Base-by-base conservation (phyloP, 2,329 filamentous ascomycete genomes). In the Biscogniauxia sp. region DNA sequence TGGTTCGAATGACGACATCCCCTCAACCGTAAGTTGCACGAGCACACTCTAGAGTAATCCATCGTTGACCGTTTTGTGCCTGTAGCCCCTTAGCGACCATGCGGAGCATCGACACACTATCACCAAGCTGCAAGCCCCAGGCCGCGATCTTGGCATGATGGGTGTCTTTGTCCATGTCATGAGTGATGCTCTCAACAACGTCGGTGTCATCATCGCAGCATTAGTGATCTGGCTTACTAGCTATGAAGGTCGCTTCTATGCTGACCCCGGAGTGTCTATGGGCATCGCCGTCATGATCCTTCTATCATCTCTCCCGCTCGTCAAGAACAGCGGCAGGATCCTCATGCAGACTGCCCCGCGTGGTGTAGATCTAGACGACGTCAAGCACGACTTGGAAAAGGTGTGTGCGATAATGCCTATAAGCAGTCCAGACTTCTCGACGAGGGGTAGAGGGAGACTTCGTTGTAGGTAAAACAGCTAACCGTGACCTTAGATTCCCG, bases 241-340 rank as follows among this genome's bases (percentile, higher is more conserved):
- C 28, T 85, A 82, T 28, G 77, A 83, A 0, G 78, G 74, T 3
- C 80, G 88, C 37, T 91, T 83, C 76, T 93, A 92, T 66, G 88
- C 87, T 5, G 90, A 93, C 69, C 90, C 90, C 0, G 87, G 81
- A 3, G 82, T 88, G 37, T 85, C 88, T 60, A 80, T 90, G 72
- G 87, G 82, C 55, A 93, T 93, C 67, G 83, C 88, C 1, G 61
- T 91, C n/a, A 88, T 92, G 82, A 91, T 93, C 50, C 76, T 92
- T 2, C 59, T 84, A 0, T 86, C 88, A 0, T 82, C 88, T 0
- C 66, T 88, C 13, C 88, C 88, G 0, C 77, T 92, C 61, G 80
- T 88, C 49, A 85, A 82, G 69, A 81, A 79, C 53, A 84, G 82
- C 55, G 89, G 89, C 5, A 78, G 78, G 32, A 91, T 93, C 56